These are phyloP conservation scores for Vinca minor DNA, from an alignment of 257 asterid genomes.

Conservation along the genomic window DNA sequence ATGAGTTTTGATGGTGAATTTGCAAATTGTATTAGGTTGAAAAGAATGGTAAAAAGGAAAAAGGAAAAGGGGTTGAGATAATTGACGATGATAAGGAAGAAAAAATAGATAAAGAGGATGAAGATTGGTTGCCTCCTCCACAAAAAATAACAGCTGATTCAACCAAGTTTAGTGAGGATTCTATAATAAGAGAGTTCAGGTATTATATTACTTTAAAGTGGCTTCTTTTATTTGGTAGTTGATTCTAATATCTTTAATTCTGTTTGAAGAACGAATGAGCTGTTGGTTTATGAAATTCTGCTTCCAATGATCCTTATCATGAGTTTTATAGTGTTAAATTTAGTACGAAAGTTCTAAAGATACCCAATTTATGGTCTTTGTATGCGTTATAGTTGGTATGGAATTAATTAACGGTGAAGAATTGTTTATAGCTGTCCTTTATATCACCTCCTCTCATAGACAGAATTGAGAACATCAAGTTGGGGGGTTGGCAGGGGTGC, in stretches of 20 bases:
- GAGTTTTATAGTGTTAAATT: background rate
- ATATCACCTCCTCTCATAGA: background rate
- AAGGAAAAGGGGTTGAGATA: slow-evolving; percentile 26
- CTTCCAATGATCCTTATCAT: background rate
- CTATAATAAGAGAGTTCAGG: slow-evolving; percentile 84
- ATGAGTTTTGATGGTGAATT: slow-evolving; percentile 5
- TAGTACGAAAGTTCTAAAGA: background rate
- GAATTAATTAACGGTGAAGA: background rate
- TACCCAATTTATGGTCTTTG: background rate
- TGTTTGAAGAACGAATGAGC: background rate
- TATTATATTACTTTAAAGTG: slow-evolving; percentile 19
- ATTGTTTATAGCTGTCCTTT: background rate
- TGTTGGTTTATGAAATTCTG: background rate
- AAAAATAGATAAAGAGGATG: slow-evolving; percentile 40
- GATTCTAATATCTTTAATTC: background rate
- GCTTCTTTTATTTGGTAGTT: background rate
- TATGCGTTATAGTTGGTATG: background rate
- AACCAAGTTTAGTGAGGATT: slow-evolving; percentile 35
- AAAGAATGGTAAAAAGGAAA: slow-evolving; percentile 23
- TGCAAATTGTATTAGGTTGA: slow-evolving; percentile 30
- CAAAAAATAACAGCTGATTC: slow-evolving; percentile 33
- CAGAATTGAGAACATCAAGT: no score
- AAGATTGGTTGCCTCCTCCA: slow-evolving; percentile 89
- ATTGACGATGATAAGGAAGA: slow-evolving; percentile 25
- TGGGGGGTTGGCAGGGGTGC: no score